Evolutionary conservation across 306 rosid species (phyloP).

Genomic region (Nissolia schottii): DNA sequence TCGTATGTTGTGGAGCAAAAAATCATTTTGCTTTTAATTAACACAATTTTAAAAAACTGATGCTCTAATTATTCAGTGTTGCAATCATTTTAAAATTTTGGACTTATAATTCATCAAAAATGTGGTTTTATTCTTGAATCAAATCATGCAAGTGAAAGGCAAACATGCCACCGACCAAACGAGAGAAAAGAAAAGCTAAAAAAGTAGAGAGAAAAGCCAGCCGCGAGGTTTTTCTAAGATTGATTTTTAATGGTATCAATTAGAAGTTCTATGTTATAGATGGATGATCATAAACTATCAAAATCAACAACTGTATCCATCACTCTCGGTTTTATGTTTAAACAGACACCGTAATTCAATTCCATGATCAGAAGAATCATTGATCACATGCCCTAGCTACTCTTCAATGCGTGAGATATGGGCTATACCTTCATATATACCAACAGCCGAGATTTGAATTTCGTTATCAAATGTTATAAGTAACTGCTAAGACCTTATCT

Average conservation of each 20-base stretch:
- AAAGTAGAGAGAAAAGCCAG: no score
- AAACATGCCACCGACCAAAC: no score
- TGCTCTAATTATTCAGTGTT: background rate
- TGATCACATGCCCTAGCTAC: background rate
- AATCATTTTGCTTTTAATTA: no score
- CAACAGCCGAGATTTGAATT: slow-evolving; percentile 8
- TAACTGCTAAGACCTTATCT: background rate
- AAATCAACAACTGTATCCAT: background rate
- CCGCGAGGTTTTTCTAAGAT: no score
- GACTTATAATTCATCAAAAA: background rate
- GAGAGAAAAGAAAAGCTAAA: no score
- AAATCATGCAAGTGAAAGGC: background rate
- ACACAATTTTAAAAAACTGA: background rate
- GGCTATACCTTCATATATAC: background rate
- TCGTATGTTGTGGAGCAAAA: no score
- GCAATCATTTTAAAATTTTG: background rate
- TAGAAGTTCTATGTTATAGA: background rate
- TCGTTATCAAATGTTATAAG: background rate
- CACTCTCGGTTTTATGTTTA: background rate
- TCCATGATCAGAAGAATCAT: no score
- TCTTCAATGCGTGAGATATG: background rate
- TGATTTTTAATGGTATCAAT: no score
- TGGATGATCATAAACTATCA: background rate
- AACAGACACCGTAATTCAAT: background rate
- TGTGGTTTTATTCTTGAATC: background rate